Evolutionary conservation across 106 monocot species (phyloP).

Genomic region (Dendrobium nobile): DNA sequence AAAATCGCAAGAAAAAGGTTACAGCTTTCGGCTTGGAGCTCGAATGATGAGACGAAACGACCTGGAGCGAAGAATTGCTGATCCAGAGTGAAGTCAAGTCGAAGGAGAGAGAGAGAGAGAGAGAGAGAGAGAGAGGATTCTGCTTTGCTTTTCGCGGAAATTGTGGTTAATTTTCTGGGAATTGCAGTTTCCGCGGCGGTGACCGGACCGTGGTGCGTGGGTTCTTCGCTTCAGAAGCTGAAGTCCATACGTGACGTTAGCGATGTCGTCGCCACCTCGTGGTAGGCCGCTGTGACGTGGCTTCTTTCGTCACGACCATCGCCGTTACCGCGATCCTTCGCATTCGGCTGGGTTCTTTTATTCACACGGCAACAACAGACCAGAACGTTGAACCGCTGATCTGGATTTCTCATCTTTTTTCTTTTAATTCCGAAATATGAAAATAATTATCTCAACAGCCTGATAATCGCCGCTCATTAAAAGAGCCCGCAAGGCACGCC

Average conservation of each 20-base stretch:
- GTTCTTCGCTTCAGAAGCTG: background rate
- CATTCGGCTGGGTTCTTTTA: background rate
- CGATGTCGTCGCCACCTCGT: background rate
- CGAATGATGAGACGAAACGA: background rate
- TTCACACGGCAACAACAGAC: background rate
- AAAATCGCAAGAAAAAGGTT: background rate
- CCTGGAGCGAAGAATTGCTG: background rate
- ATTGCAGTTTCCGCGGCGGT: too few species aligned
- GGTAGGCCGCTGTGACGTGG: background rate
- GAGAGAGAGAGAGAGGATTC: background rate
- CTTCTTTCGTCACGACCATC: background rate
- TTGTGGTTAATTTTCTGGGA: background rate
- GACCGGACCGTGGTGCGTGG: too few species aligned
- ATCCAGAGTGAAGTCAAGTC: background rate
- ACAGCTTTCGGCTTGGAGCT: too few species aligned
- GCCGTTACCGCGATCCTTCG: background rate
- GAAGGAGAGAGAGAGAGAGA: background rate
- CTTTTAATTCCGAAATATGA: too few species aligned
- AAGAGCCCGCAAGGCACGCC: too few species aligned
- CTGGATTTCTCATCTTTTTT: background rate
- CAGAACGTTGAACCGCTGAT: background rate
- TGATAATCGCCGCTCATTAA: too few species aligned
- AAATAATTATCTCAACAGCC: too few species aligned
- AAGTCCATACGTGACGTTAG: background rate
- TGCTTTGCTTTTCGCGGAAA: background rate